Percentiles rank a stretch among this genome's conserved stretches.
phyloP scores from a whole-genome alignment of 2,329 filamentous ascomycete species.

The Fusarium bulbicola region DNA sequence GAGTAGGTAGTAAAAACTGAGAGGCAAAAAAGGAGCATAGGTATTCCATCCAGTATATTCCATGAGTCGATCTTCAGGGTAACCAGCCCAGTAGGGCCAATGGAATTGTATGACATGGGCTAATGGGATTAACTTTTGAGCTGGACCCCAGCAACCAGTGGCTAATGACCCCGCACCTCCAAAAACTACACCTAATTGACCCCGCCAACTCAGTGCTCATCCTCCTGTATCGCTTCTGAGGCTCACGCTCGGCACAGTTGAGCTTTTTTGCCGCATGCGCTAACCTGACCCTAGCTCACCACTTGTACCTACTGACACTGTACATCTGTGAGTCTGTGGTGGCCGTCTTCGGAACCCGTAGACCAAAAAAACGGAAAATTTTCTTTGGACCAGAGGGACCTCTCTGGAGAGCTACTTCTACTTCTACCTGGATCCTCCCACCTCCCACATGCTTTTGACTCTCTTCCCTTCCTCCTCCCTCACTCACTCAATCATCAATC shows the following conservation, averaged over 20 bases:
- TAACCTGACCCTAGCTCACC: slow-evolving; percentile 9
- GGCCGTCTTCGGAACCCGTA: slow-evolving; percentile 36
- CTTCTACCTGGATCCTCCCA: slow-evolving; percentile 30
- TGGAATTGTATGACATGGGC: slow-evolving; percentile 1
- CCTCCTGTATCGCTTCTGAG: slow-evolving; percentile 19
- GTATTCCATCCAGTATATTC: neutral
- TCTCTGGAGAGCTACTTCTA: slow-evolving; percentile 23
- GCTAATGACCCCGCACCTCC: slow-evolving; percentile 40
- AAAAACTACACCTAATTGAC: slow-evolving; percentile 26
- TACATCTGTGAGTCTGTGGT: neutral
- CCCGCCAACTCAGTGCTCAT: slow-evolving; percentile 19
- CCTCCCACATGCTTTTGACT: slow-evolving; percentile 29
- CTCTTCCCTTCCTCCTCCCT: slow-evolving; percentile 17
- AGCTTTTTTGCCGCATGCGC: slow-evolving; percentile 30
- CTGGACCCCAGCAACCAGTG: slow-evolving; percentile 4
- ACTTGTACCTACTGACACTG: neutral
- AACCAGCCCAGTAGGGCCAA: slow-evolving; percentile 5
- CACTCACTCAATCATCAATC: slow-evolving; percentile 12
- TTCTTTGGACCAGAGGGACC: slow-evolving; percentile 22
- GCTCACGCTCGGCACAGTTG: slow-evolving; percentile 21
- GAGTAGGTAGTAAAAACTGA: neutral
- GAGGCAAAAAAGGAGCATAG: slow-evolving; percentile 7
- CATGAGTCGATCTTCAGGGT: slow-evolving; percentile 22
- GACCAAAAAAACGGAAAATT: slow-evolving; percentile 20
- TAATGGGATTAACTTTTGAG: slow-evolving; percentile 15